Conservation (phyloP, 441 rosid genomes). For the Jatropha multifida region DNA sequence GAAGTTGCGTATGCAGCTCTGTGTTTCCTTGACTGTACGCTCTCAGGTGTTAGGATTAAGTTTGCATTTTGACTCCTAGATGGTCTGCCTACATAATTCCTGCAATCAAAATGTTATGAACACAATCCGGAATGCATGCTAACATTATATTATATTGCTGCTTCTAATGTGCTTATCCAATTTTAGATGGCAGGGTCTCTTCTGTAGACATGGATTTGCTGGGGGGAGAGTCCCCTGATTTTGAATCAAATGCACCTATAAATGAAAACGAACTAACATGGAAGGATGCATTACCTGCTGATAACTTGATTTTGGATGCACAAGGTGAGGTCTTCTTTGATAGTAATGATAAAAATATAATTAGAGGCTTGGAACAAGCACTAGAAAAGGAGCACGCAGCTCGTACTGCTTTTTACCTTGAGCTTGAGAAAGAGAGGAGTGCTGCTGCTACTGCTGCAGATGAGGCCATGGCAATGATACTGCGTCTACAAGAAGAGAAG, state of each 20-base stretch:
- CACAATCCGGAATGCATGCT: conserved; percentile 1
- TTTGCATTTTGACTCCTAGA: background rate
- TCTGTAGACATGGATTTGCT: conserved; percentile 32
- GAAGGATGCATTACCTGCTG: conserved; percentile 28
- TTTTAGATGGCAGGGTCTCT: conserved; percentile 38
- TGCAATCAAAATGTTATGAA: conserved; percentile 26
- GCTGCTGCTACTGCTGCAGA: conserved; percentile 81
- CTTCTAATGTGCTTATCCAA: conserved; percentile 14
- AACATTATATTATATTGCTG: conserved; percentile 12
- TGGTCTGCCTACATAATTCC: background rate
- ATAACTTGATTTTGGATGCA: conserved; percentile 30
- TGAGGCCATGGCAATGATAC: conserved; percentile 75
- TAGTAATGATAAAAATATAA: conserved; percentile 28
- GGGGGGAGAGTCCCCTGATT: conserved; percentile 32
- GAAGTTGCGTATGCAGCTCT: background rate
- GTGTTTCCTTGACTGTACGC: background rate
- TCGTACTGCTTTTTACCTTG: conserved; percentile 47
- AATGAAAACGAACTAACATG: conserved; percentile 25
- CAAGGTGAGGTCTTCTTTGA: conserved; percentile 25
- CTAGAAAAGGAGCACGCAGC: conserved; percentile 37
- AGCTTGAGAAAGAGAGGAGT: conserved; percentile 77
- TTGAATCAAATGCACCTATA: conserved; percentile 34
- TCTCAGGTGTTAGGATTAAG: conserved; percentile 7
- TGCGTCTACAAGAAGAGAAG: conserved; percentile 61
- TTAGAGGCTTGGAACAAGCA: conserved; percentile 44